Percentiles rank a stretch among this genome's conserved stretches.
These are phyloP conservation scores for Plasmodium gonderi DNA, from an alignment of 169 alveolate genomes.

Conservation along the genomic window DNA sequence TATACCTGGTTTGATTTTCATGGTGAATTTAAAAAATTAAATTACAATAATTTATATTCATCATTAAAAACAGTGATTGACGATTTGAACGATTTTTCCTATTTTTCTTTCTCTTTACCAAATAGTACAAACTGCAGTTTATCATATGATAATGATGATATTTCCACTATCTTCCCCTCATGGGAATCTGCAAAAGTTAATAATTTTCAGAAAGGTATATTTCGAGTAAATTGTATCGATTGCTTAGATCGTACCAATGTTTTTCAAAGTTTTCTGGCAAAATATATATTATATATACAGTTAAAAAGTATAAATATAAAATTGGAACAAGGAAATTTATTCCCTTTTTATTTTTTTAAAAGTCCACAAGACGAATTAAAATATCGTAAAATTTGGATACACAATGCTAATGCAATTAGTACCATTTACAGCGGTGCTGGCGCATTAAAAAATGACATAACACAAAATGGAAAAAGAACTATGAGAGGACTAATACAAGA, in stretches of 20 bases:
- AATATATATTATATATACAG: constrained; percentile 45
- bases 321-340: constrained; percentile 10
- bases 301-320: constrained; percentile 36
- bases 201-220: constrained; percentile 92
- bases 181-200: constrained; percentile 20
- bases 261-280: constrained; percentile 90
- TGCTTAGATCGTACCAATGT: constrained; percentile 98
- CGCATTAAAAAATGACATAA: constrained; percentile 67
- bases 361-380: constrained; percentile 16
- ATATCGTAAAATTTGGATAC: constrained; percentile 60
- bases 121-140: constrained; percentile 12
- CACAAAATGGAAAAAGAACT: constrained; percentile 73
- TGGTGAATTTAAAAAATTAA: constrained; percentile 58
- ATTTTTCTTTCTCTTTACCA: constrained; percentile 45
- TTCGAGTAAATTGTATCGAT: constrained; percentile 97
- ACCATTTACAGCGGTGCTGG: constrained; percentile 70
- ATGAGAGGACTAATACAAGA: constrained; percentile 51
- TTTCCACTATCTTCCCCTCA: background rate
- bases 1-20: constrained; percentile 74
- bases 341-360: constrained; percentile 65
- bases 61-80: constrained; percentile 26
- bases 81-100: constrained; percentile 51
- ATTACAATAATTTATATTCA: constrained; percentile 14
- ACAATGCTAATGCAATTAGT: constrained; percentile 74
- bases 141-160: background rate